A percentile compares a stretch with the other conserved stretches of the same genome.
Evolutionary conservation across 805 yeast genomes (phyloP).

Genomic region (Lachancea fermentati): DNA sequence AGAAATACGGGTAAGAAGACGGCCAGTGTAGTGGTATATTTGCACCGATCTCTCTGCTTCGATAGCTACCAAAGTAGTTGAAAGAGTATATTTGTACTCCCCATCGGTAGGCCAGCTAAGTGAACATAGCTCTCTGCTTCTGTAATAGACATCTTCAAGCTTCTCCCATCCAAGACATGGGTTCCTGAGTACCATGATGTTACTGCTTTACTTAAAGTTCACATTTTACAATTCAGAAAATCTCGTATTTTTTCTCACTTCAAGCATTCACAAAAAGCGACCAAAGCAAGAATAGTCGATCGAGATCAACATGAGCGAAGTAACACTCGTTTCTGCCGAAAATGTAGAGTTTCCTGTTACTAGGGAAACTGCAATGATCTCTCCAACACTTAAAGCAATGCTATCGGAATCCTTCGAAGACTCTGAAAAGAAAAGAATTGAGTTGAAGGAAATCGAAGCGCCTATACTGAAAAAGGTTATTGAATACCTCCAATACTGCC

Average conservation of each 20-base stretch:
- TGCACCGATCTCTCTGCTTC: slow-evolving; percentile 29
- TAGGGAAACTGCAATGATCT: slow-evolving; percentile 70
- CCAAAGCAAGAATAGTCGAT: background rate
- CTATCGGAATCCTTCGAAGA: slow-evolving; percentile 52
- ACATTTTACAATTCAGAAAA: too few relatives aligned
- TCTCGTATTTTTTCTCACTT: background rate
- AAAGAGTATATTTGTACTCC: slow-evolving; percentile 32
- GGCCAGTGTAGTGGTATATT: slow-evolving; percentile 36
- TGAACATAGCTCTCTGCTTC: slow-evolving; percentile 37
- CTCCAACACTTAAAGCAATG: slow-evolving; percentile 60
- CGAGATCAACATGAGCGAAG: slow-evolving; percentile 18
- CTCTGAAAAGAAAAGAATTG: slow-evolving; percentile 50
- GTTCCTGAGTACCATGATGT: slow-evolving; percentile 13
- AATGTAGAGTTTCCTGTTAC: slow-evolving; percentile 55
- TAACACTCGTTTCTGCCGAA: slow-evolving; percentile 71
- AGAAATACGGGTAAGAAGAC: slow-evolving; percentile 10
- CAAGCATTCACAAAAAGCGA: background rate
- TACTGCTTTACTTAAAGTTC: too few relatives aligned
- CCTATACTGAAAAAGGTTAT: slow-evolving; percentile 70
- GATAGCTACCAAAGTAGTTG: slow-evolving; percentile 39
- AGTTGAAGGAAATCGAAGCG: slow-evolving; percentile 59
- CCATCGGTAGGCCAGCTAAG: slow-evolving; percentile 19
- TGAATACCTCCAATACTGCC: slow-evolving; percentile 75
- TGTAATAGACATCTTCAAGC: slow-evolving; percentile 63
- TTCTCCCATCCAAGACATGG: slow-evolving; percentile 71